Base-by-base conservation (phyloP, 768 basidiomycete genomes). In the Phylloporus arenicola region DNA sequence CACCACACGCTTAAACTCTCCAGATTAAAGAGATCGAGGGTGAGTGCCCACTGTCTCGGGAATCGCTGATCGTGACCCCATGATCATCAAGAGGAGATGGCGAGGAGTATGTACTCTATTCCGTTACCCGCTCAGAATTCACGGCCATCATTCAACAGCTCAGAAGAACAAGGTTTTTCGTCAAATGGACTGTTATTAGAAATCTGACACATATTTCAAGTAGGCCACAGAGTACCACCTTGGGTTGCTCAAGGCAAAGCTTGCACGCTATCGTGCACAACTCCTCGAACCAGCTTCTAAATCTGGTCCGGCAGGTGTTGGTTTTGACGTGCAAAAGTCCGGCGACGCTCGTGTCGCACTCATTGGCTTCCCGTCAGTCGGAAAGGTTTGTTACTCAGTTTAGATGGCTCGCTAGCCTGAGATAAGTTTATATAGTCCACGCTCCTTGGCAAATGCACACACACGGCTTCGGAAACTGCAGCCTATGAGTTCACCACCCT, bases 21-120 rank as follows among this genome's bases (percentile, higher is more conserved):
- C 38, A 94, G 92, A 95, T 96, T 60, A 94, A 92, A 68, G 92
- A 89, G 68, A 95, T 95, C 55, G 91, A 97, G 80, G 89, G 91
- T 91, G 66, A 71, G 87, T 56, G 42, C 27, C 45, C 9, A 7
- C 8, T 16, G 3, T 29, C 19, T 46, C 9, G 12, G n/a, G 31
- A 33, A 37, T 43, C 22, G 57, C 54, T 64, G 31, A 59, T 35
- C 17, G 12, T 44, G 29, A 35, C 29, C 19, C 45, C 35, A 49
- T n/a, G n/a, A n/a, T 13, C 31, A 52, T 51, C 19, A 64, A 93
- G 91, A 92, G 83, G 94, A 97, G 81, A 96, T 98, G 94, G 86
- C 90, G 56, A 80, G 92, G 71, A 97, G 92, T 92, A 67, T 75
- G 87, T 76, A 2, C 20, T 39, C n/a, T 46, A n/a, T 25, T 46